Evolutionary conservation across 2,329 filamentous ascomycete genomes (phyloP), one percentile per base, ranked within the genome.

Genomic region (Metarhizium guizhouense): DNA sequence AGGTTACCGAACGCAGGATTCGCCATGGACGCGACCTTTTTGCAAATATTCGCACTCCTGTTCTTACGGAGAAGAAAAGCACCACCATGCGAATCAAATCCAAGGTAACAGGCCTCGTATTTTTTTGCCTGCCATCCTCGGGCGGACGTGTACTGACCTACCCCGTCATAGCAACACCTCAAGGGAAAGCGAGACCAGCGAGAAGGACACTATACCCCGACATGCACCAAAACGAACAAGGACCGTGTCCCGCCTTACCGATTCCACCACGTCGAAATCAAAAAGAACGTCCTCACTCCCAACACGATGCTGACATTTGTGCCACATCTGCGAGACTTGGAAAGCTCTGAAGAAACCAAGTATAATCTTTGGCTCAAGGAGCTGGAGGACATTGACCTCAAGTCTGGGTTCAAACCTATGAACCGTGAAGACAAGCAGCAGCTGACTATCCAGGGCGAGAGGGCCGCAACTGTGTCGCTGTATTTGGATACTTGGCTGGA

Each of bases 261-360:
- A 34, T 83, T 82, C 59, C 81, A 84, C 60, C 79, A 83, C 57
- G 77, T 83, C 42, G 78, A 82, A 62, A 81, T 84, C 53, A 74
- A 72, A 63, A 82, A 79, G 63, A 84, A 83, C 55, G 76, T 84
- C 40, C 71, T 83, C 34, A 81, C 81, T 0, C 79, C 80, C 3
- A 82, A 83, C 62, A 82, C 80, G 1, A 80, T 81, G 72, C 71
- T 83, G 54, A 82, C 78, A 36, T 84, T 82, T 63, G 79, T 83
- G 14, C 81, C 81, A 14, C 80, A 83, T 64, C 67, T 84, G 52
- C 75, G 79, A 54, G 81, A 84, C 58, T 69, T 84, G 32, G 76
- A 80, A 50, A 76, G 76, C 29, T 75, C 76, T n/a, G 80, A 83
- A 62, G 80, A 82, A 62, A 70, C 72, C 14, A 74, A 77, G 57